Evolutionary conservation across 768 basidiomycete species (phyloP), one percentile per base, ranked within the genome.

Genomic region (Dentipellis sp.): DNA sequence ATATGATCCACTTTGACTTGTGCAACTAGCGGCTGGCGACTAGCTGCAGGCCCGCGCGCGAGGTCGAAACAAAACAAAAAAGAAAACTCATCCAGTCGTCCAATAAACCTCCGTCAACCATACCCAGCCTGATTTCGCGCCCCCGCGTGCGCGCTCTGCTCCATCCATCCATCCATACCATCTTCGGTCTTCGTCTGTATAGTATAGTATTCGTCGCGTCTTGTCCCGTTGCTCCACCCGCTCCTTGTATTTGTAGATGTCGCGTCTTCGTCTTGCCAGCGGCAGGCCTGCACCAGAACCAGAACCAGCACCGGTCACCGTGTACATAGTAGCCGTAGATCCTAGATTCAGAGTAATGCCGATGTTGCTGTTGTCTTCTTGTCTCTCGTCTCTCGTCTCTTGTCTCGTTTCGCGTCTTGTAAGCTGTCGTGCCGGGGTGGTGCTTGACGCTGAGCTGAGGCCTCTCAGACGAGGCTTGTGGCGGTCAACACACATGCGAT

Each of bases 1-100:
- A 47, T 16, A 38, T 38, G 36, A 51, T 60, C 48, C 53, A 52
- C 3, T 57, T 62, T 17, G 61, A 57, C 19, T 39, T 59, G 50
- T 59, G 58, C 53, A 50, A 56, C 37, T 61, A 39, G 19, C 9
- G 19, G 9, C 40, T 42, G 19, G 40, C 14, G 9, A 8, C 40
- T 42, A 19, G 14, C 9, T 9, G 48, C 48, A 11, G 19, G 48
- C 10, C 22, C 3, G 7, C 3, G 16, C 4, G 2, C 16, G 11
- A 50, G 10, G 22, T 12, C 23, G 9, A 2, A 14, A 23, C 17
- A 50, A 50, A 50, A 16, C 21, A 19, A 9, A 50, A 22, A 35
- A 50, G 14, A 48, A 21, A 21, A 23, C 10, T 4, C 22, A 1
- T 10, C 19, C 11, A 16, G 47, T 29, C 14, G 2, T 14, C 29